Evolutionary conservation across 2,329 filamentous ascomycete genomes (phyloP), one percentile per base, ranked within the genome.

Genomic region (Rhynchosporium secalis): DNA sequence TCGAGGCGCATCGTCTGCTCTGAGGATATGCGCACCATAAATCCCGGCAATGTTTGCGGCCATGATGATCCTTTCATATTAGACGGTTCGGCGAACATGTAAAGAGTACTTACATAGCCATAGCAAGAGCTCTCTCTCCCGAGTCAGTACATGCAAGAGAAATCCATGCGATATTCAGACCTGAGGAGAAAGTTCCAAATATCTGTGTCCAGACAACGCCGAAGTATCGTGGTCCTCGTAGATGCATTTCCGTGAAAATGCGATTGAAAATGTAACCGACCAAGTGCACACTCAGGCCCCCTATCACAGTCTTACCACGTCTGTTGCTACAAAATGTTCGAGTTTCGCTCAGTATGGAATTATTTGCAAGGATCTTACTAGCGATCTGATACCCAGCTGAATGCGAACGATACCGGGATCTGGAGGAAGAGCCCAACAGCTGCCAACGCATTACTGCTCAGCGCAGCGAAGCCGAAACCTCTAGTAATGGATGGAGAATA

Each of bases 401-500:
- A 67, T 10, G 43, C 8, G 40, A 66, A 67, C 3, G 65, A 60
- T 4, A 68, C 55, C 2, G 54, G 36, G 20, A 67, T 64, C 15
- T 64, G 55, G 62, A 71, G 28, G 66, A 60, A 60, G 7, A 59
- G 48, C 13, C 66, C 66, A 28, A 68, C 68, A 26, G 69, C 70
- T 1, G 72, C 69, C 59, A 75, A 67, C 10, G 70, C 71, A 52
- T 75, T 74, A 12, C 72, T 72, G 5, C 62, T 57, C 7, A 70
- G 66, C 8, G 60, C 8, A 65, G 68, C 60, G 60, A 72, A 67
- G 60, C 73, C 41, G 62, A 72, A 40, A 65, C 60, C 38, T 64
- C 67, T 60, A 13, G 63, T 56, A 28, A 74, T 70, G 46, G 70
- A 70, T 31, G 73, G 72, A 0, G 68, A 71, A 63, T 74, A 74